Percentiles rank a stretch among this genome's conserved stretches.
phyloP scores from a whole-genome alignment of 1,284 basidiomycete genomes.

The Ustilago sp. region DNA sequence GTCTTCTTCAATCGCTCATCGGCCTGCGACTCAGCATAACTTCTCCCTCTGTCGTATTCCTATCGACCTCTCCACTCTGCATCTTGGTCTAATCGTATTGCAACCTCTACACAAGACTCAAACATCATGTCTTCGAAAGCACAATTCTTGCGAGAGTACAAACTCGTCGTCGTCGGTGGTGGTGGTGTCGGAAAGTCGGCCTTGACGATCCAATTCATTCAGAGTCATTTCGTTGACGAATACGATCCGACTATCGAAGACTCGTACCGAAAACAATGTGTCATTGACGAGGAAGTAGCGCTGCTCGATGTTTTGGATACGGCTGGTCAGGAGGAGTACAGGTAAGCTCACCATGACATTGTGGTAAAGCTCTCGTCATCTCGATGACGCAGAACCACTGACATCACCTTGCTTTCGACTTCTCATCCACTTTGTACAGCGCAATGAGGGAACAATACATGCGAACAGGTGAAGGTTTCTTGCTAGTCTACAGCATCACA shows the following conservation, averaged over 20 bases:
- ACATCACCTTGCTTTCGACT: neutral
- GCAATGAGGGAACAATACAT: conserved; percentile 99
- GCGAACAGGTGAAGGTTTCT: conserved; percentile 96
- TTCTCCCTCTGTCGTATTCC: neutral
- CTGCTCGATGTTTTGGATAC: conserved; percentile 97
- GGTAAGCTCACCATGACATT: conserved; percentile 74
- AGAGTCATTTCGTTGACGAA: conserved; percentile 94
- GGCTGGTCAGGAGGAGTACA: conserved; percentile 97
- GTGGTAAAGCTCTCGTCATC: neutral
- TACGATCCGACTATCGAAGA: conserved; percentile 96
- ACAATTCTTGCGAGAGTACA: conserved; percentile 72
- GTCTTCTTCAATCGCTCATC: neutral
- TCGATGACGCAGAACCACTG: neutral
- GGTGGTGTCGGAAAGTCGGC: conserved; percentile 98
- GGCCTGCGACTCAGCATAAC: neutral
- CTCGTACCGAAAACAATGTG: conserved; percentile 70
- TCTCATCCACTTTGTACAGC: conserved; percentile 71
- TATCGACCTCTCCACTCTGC: neutral
- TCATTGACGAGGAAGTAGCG: conserved; percentile 96
- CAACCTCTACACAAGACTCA: neutral
- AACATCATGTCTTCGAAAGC: conserved; percentile 73
- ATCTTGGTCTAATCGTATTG: neutral
- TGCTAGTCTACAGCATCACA: conserved; percentile 98
- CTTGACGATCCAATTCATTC: conserved; percentile 95
- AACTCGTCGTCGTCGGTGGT: conserved; percentile 89